Evolutionary conservation across 148 eudicot genomes (phyloP), one percentile per base, ranked within the genome.

Genomic region (Diospyros lotus): DNA sequence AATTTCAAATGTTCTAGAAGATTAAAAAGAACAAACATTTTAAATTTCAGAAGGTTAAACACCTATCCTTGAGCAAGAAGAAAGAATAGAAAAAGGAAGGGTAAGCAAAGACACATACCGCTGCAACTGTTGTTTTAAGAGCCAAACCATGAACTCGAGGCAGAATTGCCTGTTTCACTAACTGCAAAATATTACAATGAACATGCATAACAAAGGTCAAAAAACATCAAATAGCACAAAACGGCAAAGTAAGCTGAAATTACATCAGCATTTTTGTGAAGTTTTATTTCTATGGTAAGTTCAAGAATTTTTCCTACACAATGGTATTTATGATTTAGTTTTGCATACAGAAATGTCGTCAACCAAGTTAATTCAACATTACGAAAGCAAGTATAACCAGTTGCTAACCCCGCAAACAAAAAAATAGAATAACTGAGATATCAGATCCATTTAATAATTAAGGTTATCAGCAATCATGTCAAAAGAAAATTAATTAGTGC

Each of bases 61-160:
- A 12, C 15, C 7, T 38, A 10, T 6, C 4, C 45, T 48, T 6
- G 17, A 6, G 9, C 38, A 55, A 12, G 45, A 75, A 71, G 60
- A 53, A 58, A 58, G 45, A 44, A 42, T 44, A 41, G 46, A 44
- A 52, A 28, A 54, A 50, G 13, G 39, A 55, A 68, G 41, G 42
- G 71, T 70, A 62, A 70, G 43, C 41, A 73, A 75, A 79, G 52
- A 42, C 54, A 82, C 92, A 77, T 88, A 95, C 97, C 73, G 97
- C 97, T 82, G 98, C 98, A 79, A 95, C 96, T 65, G 98, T 95
- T 68, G 97, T 95, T 81, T 82, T 93, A 60, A 95, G 92, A 75
- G 98, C 98, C 89, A 95, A 82, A 72, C 88, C 89, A 84, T 95
- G 98, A 68, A 95, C 91, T 64, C 97, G 96, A 62, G 98, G 96